A percentile compares a stretch with the other conserved stretches of the same genome.
Conservation (phyloP, 2,329 filamentous ascomycete species). For the Venturia aucupariae region DNA sequence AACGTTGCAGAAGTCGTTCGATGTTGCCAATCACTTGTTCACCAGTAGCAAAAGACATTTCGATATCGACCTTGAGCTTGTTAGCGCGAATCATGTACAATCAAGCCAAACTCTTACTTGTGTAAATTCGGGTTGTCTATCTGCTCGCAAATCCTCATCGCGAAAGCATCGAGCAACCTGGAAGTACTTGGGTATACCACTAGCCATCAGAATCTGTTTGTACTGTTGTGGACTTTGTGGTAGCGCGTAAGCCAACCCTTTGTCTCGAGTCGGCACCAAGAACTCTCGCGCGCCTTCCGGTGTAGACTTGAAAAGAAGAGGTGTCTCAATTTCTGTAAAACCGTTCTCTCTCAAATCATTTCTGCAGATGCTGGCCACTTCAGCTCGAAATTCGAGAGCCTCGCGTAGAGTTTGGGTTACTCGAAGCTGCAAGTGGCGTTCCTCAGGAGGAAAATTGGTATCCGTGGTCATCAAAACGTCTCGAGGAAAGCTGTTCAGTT, state of each 20-base stretch:
- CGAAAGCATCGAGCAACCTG: slow-evolving; percentile 93
- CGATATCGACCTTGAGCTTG: slow-evolving; percentile 64
- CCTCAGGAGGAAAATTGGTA: slow-evolving; percentile 62
- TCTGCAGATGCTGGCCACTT: slow-evolving; percentile 44
- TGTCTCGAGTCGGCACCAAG: slow-evolving; percentile 72
- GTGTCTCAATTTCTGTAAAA: slow-evolving; percentile 81
- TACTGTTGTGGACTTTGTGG: slow-evolving; percentile 98
- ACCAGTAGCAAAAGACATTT: slow-evolving; percentile 77
- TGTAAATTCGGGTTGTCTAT: slow-evolving; percentile 94
- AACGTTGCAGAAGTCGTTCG: slow-evolving; percentile 42
- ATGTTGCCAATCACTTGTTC: slow-evolving; percentile 57
- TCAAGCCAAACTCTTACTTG: slow-evolving; percentile 48
- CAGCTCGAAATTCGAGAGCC: slow-evolving; percentile 61
- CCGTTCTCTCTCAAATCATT: slow-evolving; percentile 44
- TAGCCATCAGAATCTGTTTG: slow-evolving; percentile 95
- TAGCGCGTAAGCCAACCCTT: slow-evolving; percentile 74
- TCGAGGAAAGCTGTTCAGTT: slow-evolving; percentile 63
- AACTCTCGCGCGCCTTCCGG: slow-evolving; percentile 94
- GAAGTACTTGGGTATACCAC: slow-evolving; percentile 72
- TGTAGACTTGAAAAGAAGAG: slow-evolving; percentile 92
- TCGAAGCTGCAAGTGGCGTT: slow-evolving; percentile 77
- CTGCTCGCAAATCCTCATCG: slow-evolving; percentile 85
- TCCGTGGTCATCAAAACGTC: slow-evolving; percentile 69
- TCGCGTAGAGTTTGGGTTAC: slow-evolving; percentile 59
- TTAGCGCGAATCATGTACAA: slow-evolving; percentile 4